Percentiles rank a stretch among this genome's conserved stretches.
Conservation (phyloP, 2,329 filamentous ascomycete species). For the Chrysoporthe puriensis region DNA sequence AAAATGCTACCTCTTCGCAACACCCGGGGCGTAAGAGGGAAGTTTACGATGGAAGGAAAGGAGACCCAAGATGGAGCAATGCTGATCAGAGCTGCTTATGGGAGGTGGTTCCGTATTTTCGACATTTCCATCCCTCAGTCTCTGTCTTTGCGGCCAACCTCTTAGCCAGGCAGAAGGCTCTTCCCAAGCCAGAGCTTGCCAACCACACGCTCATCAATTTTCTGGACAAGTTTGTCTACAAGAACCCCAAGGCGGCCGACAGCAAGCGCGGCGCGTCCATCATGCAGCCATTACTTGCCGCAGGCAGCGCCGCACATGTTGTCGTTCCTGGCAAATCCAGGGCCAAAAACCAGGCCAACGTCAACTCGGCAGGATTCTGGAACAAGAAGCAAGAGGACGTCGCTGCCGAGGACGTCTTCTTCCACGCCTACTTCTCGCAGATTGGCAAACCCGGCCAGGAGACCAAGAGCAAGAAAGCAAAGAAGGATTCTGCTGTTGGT, state of each 20-base stretch:
- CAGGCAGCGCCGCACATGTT: constrained; percentile 57
- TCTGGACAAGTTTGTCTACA: constrained; percentile 97
- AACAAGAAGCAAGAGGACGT: constrained; percentile 87
- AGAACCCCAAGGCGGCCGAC: constrained; percentile 77
- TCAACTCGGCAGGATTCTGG: constrained; percentile 93
- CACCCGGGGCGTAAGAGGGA: constrained; percentile 30
- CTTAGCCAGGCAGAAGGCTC: constrained; percentile 69
- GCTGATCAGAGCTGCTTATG: constrained; percentile 93
- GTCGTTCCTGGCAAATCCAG: constrained; percentile 58
- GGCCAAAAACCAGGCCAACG: constrained; percentile 42
- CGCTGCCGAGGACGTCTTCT: constrained; percentile 92
- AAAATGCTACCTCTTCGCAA: constrained; percentile 34
- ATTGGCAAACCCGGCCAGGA: constrained; percentile 65
- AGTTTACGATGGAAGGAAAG: constrained; percentile 84
- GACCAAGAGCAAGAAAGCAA: constrained; percentile 41
- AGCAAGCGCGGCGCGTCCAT: constrained; percentile 80
- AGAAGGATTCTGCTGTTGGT: constrained; percentile 49
- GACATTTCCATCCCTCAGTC: constrained; percentile 93
- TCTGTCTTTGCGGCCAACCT: constrained; percentile 78
- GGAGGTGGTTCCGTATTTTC: constrained; percentile 79
- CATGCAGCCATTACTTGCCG: constrained; percentile 82
- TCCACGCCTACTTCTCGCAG: constrained; percentile 93
- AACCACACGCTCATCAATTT: constrained; percentile 93
- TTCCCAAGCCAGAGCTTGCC: constrained; percentile 86
- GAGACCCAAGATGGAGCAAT: constrained; percentile 88